Base-by-base conservation (phyloP, 441 rosid species). In the Aleurites moluccanus region DNA sequence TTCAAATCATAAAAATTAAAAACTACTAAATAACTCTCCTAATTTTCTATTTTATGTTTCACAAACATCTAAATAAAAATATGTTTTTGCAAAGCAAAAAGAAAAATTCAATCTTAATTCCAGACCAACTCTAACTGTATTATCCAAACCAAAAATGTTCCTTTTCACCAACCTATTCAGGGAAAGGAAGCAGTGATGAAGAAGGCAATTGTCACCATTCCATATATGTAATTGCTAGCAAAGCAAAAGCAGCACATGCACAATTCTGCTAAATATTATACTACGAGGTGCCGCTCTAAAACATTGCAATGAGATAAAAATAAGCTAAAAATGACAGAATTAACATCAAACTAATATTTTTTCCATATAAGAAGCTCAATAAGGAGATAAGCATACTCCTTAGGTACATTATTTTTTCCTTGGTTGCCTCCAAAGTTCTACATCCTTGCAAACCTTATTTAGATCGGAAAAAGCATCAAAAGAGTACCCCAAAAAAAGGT, bases 371-470 rank as follows among this genome's bases (percentile, higher is more conserved):
- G 50, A 33, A 71, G 65, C 70, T 55, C 63, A 75, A 42, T 25
- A 50, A 76, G 72, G 77, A 69, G 72, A 49, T 67, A 78, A 63
- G 28, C 49, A 78, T 52, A 70, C 74, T 79, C 83, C 73, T 76
- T 60, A 28, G 66, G 21, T 44, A 70, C 82, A 79, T 82, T 78
- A 73, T 85, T 85, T 73, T 23, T 20, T 18, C 55, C 77, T 64
- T 75, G 42, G 52, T 78, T 79, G 77, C 76, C 64, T 74, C 74
- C 65, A 56, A 70, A 18, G 74, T 27, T 78, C 55, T 70, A 66
- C 75, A 71, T 80, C 67, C 76, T 73, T 64, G 80, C 82, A 79
- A 78, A 82, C 82, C 83, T 84, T 87, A 81, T 85, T 28, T 70
- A 52, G 13, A 49, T 59, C 21, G n/a, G 60, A 57, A 55, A 67